These are phyloP conservation scores for Mortierella claussenii DNA, from an alignment of 192 early-diverging fungal genomes.

Conservation along the genomic window DNA sequence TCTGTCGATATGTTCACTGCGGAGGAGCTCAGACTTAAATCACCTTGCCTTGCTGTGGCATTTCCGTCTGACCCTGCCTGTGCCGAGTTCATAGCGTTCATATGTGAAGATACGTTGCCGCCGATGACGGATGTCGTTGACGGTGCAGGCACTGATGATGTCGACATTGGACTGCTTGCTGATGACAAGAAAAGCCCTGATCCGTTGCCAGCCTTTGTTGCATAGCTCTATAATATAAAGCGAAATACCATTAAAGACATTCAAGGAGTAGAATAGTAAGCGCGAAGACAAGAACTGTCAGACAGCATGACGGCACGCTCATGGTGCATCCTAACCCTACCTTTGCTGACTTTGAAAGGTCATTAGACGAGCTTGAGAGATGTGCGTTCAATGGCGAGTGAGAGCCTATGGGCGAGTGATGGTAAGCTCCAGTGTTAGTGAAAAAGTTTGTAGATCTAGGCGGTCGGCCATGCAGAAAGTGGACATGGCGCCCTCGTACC, in stretches of 20 bases:
- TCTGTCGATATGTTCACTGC: conserved; percentile 9
- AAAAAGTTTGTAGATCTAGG: too few relatives aligned
- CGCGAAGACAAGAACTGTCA: too few relatives aligned
- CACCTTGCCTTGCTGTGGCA: conserved; percentile 1
- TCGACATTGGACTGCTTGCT: conserved; percentile 37
- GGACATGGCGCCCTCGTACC: conserved; percentile 17
- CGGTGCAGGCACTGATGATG: conserved; percentile 28
- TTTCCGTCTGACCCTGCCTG: not conserved
- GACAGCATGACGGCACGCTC: too few relatives aligned
- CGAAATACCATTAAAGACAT: not conserved
- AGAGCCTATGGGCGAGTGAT: too few relatives aligned
- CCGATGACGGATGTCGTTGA: not conserved
- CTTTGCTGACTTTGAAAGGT: conserved; percentile 37
- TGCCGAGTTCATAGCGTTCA: conserved; percentile 11
- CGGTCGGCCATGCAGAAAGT: too few relatives aligned
- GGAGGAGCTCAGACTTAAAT: not conserved
- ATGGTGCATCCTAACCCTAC: conserved; percentile 2
- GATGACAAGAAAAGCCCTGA: conserved; percentile 40
- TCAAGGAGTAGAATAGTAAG: not conserved
- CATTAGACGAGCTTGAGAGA: conserved; percentile 19
- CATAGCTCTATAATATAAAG: conserved; percentile 38
- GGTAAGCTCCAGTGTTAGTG: too few relatives aligned
- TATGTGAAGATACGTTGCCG: conserved; percentile 15
- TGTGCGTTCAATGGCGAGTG: conserved; percentile 29
- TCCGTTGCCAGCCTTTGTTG: conserved; percentile 53